phyloP scores from a whole-genome alignment of 805 yeast species.

The Hagleromyces aurorensis region DNA sequence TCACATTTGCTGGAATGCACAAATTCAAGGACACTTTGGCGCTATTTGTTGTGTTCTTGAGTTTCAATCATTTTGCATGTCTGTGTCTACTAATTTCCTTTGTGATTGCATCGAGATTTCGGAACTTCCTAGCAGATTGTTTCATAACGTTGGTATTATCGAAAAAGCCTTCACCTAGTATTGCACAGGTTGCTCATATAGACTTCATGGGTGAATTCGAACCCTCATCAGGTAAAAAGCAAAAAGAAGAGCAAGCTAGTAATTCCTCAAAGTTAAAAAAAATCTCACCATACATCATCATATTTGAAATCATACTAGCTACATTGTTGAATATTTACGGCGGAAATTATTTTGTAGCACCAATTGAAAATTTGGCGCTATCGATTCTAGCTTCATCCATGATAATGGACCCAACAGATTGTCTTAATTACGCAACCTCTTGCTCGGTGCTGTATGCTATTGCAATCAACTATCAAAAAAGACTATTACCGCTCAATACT shows the following conservation, averaged over 20 bases:
- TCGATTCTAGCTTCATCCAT: constrained; percentile 28
- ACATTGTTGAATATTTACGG: constrained; percentile 17
- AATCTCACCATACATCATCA: too few species aligned
- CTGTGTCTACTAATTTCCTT: constrained; percentile 20
- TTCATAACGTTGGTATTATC: constrained; percentile 25
- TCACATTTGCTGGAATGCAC: constrained; percentile 20
- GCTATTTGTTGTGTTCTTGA: constrained; percentile 25
- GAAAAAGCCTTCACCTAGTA: constrained; percentile 21
- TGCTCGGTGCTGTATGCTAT: constrained; percentile 24
- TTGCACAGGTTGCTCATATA: constrained; percentile 13
- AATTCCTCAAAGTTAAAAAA: neutral
- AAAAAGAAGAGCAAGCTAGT: too few species aligned
- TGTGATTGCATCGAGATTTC: constrained; percentile 22
- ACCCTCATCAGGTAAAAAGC: neutral
- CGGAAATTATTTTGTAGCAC: constrained; percentile 16
- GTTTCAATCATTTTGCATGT: constrained; percentile 25
- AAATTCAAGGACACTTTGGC: constrained; percentile 29
- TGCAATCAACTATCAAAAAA: constrained; percentile 13
- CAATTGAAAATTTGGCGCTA: constrained; percentile 24
- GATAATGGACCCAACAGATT: constrained; percentile 27
- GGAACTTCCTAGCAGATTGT: constrained; percentile 23
- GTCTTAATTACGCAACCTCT: constrained; percentile 24
- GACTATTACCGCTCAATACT: too few species aligned
- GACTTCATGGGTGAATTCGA: constrained; percentile 3
- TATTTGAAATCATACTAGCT: constrained; percentile 15